A percentile compares a stretch with the other conserved stretches of the same genome.
Evolutionary conservation across 768 basidiomycete species (phyloP).

Genomic region (Sarcodon aspratus): DNA sequence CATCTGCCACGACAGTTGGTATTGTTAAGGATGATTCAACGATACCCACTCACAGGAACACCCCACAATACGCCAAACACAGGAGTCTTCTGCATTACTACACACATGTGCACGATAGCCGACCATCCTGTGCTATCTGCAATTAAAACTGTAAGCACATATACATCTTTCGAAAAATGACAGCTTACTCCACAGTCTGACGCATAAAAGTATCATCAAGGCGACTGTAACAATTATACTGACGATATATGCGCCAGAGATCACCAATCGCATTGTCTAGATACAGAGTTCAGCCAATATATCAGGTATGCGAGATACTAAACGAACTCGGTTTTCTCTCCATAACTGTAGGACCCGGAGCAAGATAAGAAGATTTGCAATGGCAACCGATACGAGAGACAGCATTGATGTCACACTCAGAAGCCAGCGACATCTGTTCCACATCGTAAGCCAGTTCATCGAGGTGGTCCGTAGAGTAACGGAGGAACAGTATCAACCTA

Average conservation of each 20-base stretch:
- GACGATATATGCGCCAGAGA: conserved; percentile 13
- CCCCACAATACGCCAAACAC: conserved; percentile 18
- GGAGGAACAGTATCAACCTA: too few species aligned
- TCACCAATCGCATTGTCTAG: not conserved
- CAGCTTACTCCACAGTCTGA: too few species aligned
- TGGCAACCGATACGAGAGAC: conserved; percentile 16
- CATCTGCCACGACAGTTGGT: conserved; percentile 12
- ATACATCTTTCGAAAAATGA: not conserved
- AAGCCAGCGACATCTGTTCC: conserved; percentile 17
- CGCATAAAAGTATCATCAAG: conserved; percentile 12
- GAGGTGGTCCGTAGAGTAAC: too few species aligned
- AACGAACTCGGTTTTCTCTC: conserved; percentile 17
- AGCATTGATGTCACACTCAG: conserved; percentile 12
- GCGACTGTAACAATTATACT: conserved; percentile 14
- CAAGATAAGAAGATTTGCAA: conserved; percentile 24
- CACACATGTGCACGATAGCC: conserved; percentile 14
- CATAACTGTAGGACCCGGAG: conserved; percentile 23
- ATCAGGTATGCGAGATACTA: too few species aligned
- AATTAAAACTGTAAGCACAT: not conserved
- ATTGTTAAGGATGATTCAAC: not conserved
- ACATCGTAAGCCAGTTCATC: not conserved
- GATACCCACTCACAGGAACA: conserved; percentile 17
- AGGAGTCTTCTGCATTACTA: conserved; percentile 9
- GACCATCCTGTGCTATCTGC: conserved; percentile 17
- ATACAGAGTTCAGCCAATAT: too few species aligned